A percentile compares a stretch with the other conserved stretches of the same genome.
These are phyloP conservation scores for Alloteropsis semialata DNA, from an alignment of 176 grass and related monocot species.

Conservation along the genomic window DNA sequence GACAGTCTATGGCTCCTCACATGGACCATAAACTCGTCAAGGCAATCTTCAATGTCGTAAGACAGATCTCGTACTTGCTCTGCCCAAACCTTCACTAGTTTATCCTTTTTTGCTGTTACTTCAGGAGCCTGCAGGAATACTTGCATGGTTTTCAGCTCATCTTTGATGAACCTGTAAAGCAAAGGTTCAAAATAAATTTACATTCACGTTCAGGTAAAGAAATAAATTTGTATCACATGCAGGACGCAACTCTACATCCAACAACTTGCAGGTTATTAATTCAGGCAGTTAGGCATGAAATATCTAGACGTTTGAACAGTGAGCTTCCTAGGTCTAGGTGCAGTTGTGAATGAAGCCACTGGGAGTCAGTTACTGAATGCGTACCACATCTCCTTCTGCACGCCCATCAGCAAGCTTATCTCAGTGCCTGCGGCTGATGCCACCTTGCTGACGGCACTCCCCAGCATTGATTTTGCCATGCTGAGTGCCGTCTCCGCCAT, in stretches of 20 bases:
- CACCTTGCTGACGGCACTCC: not conserved
- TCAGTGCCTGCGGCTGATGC: not conserved
- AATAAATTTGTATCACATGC: no score
- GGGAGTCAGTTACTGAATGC: no score
- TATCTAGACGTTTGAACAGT: no score
- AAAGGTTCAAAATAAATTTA: no score
- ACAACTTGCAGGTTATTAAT: no score
- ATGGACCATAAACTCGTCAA: constrained; percentile 15
- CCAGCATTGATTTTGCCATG: not conserved
- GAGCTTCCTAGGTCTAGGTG: no score
- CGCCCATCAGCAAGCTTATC: not conserved
- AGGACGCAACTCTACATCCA: no score
- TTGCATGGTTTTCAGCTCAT: not conserved
- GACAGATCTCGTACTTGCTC: not conserved
- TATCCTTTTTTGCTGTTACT: not conserved
- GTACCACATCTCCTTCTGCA: not conserved
- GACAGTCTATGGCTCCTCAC: not conserved
- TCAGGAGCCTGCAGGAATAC: not conserved
- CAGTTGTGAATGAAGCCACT: no score
- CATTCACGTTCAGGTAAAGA: no score
- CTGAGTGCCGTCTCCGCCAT: no score
- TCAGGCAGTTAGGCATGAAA: no score
- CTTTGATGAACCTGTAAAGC: no score
- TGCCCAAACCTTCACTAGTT: not conserved
- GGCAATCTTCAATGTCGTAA: constrained; percentile 1